Percentiles rank a stretch among this genome's conserved stretches.
These are phyloP conservation scores for Punctularia strigosozonata DNA, from an alignment of 768 basidiomycete genomes.

Conservation along the genomic window DNA sequence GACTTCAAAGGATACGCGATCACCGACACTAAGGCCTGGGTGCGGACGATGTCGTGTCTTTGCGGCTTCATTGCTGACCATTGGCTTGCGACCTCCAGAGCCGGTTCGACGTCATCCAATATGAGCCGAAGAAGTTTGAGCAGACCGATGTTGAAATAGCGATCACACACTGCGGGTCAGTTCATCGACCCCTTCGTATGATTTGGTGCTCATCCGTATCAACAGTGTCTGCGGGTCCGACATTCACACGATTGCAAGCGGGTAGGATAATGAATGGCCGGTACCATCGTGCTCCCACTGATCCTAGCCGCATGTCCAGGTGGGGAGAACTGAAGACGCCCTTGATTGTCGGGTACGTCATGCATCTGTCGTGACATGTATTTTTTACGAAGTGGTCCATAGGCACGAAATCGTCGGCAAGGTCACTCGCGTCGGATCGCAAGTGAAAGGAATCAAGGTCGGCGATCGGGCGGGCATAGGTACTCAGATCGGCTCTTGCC, in stretches of 20 bases:
- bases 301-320: background rate
- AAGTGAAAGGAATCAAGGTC: conserved; percentile 41
- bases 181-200: background rate
- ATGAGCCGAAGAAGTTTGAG: conserved; percentile 38
- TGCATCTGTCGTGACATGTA: background rate
- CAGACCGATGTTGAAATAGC: conserved; percentile 46
- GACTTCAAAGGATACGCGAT: background rate
- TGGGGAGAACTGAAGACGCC: conserved; percentile 21
- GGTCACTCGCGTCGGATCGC: conserved; percentile 38
- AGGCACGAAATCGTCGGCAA: conserved; percentile 48
- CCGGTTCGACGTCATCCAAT: conserved; percentile 30
- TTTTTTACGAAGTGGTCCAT: background rate
- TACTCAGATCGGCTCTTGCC: conserved; percentile 39
- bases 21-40: background rate
- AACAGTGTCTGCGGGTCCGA: conserved; percentile 38
- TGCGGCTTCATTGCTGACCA: conserved; percentile 10
- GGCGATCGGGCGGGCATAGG: conserved; percentile 46
- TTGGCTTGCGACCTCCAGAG: conserved; percentile 3
- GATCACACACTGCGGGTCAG: conserved; percentile 28
- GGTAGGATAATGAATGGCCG: conserved; percentile 12
- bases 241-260: conserved; percentile 31
- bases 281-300: background rate
- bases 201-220: background rate
- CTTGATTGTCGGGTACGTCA: conserved; percentile 13
- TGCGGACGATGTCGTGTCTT: conserved; percentile 21